Percentiles rank a stretch among this genome's conserved stretches.
Evolutionary conservation across 2,329 filamentous ascomycete species (phyloP).

Genomic region (Penicillium sp.): DNA sequence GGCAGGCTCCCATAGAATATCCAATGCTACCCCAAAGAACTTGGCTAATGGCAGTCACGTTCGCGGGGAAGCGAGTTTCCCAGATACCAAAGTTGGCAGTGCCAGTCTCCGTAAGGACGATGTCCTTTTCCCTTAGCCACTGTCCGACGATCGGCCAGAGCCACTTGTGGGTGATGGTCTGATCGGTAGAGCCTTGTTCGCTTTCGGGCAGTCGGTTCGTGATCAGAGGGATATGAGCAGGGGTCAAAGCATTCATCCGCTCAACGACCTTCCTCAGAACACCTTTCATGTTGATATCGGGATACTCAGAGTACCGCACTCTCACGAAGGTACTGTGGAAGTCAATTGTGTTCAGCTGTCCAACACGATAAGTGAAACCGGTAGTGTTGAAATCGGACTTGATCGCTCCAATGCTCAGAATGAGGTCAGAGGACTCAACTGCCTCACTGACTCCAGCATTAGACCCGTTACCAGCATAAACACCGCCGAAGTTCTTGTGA

Average conservation of each 20-base stretch:
- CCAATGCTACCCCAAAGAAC: conserved; percentile 71
- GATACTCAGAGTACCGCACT: conserved; percentile 77
- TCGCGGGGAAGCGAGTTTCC: conserved; percentile 74
- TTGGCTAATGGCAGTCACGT: conserved; percentile 78
- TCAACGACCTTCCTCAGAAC: conserved; percentile 71
- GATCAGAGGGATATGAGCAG: conserved; percentile 54
- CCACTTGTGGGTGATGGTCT: conserved; percentile 51
- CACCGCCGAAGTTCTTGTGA: conserved; percentile 73
- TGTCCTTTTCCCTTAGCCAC: conserved; percentile 70
- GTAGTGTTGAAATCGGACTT: conserved; percentile 54
- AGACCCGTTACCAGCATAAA: conserved; percentile 79
- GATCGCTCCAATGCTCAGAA: conserved; percentile 46
- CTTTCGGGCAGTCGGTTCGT: conserved; percentile 53
- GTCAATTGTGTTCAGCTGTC: conserved; percentile 77
- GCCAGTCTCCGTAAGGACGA: conserved; percentile 83
- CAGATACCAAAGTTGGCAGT: conserved; percentile 87
- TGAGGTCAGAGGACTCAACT: conserved; percentile 43
- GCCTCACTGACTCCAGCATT: conserved; percentile 51
- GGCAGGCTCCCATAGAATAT: conserved; percentile 62
- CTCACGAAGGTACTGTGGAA: conserved; percentile 74
- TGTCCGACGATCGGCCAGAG: conserved; percentile 75
- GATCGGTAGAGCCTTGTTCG: conserved; percentile 33
- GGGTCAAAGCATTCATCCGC: conserved; percentile 57
- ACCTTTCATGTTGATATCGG: conserved; percentile 74
- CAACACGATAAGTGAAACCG: conserved; percentile 80